phyloP scores from a whole-genome alignment of 176 grass and related monocot species.

The Zoysia pacifica region DNA sequence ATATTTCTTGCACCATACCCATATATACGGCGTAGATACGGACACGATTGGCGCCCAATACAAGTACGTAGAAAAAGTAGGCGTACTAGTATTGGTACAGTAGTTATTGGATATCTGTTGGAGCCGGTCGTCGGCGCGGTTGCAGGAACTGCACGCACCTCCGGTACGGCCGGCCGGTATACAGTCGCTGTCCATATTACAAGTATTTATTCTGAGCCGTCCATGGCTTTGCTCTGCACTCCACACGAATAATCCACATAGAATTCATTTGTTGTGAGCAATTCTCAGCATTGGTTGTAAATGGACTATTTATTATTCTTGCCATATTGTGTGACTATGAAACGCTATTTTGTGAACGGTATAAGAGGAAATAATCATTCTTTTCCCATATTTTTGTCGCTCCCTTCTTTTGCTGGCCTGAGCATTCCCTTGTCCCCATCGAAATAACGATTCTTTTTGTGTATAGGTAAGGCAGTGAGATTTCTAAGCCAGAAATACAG shows the following conservation, averaged over 20 bases:
- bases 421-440: background rate
- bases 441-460: background rate
- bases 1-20: slow-evolving; percentile 42
- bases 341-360: background rate
- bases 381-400: background rate
- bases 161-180: background rate
- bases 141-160: slow-evolving; percentile 42
- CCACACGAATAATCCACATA: background rate
- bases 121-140: slow-evolving; percentile 2
- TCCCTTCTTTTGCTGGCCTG: background rate
- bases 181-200: background rate
- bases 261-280: background rate
- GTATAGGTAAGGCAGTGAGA: background rate
- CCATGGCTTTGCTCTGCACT: slow-evolving; percentile 30
- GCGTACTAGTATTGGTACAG: background rate
- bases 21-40: slow-evolving; percentile 50
- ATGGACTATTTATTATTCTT: background rate
- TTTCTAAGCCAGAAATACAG: background rate
- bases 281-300: slow-evolving; percentile 8
- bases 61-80: background rate
- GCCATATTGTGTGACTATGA: background rate
- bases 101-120: slow-evolving; percentile 28
- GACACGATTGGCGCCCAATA: slow-evolving; percentile 8
- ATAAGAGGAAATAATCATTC: slow-evolving; percentile 1
- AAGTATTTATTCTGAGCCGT: slow-evolving; percentile 2